A percentile compares a stretch with the other conserved stretches of the same genome.
Evolutionary conservation across 371 early-diverging fungal species (phyloP).

Genomic region (Apophysomyces elegans): DNA sequence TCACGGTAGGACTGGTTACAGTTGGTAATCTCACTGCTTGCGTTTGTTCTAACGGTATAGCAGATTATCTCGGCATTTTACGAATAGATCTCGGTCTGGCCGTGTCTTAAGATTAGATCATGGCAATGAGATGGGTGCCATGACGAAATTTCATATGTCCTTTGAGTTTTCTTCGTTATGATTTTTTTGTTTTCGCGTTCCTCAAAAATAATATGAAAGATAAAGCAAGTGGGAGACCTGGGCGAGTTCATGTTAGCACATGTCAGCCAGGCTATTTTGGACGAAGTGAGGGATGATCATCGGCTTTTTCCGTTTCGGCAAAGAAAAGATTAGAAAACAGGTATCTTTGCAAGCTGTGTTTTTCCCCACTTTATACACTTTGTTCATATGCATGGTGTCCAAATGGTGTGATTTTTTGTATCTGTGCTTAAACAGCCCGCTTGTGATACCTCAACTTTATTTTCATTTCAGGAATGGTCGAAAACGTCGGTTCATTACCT

Average conservation of each 20-base stretch:
- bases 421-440: neutral
- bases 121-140: too few relatives aligned
- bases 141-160: neutral
- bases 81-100: too few relatives aligned
- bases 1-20: too few relatives aligned
- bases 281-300: neutral
- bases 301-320: conserved; percentile 2
- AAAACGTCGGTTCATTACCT: neutral
- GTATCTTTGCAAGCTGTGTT: neutral
- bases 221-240: neutral
- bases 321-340: neutral
- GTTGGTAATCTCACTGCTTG: too few relatives aligned
- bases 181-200: neutral
- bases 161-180: neutral
- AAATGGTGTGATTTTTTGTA: conserved; percentile 5
- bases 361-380: conserved; percentile 2
- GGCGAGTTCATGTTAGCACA: too few relatives aligned
- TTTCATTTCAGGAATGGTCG: conserved; percentile 1
- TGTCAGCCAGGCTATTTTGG: neutral
- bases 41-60: too few relatives aligned
- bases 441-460: neutral
- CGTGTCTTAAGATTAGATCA: too few relatives aligned
- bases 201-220: neutral
- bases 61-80: too few relatives aligned
- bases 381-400: neutral